Evolutionary conservation across 176 grass and related monocot species (phyloP).

Genomic region (Aechmea fasciata): DNA sequence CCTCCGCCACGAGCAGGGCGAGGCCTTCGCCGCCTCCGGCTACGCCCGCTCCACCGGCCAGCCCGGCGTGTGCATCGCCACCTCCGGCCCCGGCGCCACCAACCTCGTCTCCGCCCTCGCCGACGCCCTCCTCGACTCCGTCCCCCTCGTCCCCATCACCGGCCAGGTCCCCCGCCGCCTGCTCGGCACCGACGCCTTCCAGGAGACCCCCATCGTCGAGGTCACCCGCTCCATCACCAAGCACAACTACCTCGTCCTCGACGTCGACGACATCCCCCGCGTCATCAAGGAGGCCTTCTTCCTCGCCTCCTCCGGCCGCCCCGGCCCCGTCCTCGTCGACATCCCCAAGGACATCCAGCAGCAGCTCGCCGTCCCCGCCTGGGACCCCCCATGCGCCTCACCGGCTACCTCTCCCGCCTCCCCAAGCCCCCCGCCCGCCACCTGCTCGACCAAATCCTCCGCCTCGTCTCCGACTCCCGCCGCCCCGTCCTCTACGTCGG

Average conservation of each 20-base stretch:
- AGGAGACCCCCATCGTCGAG: constrained; percentile 97
- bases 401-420: constrained; percentile 67
- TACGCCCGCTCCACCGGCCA: constrained; percentile 72
- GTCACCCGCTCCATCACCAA: constrained; percentile 99
- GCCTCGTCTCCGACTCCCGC: constrained; percentile 56
- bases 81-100: constrained; percentile 86
- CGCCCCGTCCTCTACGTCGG: constrained; percentile 85
- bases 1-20: constrained; percentile 89
- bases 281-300: constrained; percentile 87
- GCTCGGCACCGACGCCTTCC: constrained; percentile 97
- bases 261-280: constrained; percentile 78
- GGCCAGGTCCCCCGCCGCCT: constrained; percentile 95
- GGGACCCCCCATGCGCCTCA: constrained; percentile 59
- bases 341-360: constrained; percentile 96
- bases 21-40: constrained; percentile 79
- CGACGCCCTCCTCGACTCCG: constrained; percentile 89
- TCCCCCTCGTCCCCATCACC: constrained; percentile 87
- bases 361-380: constrained; percentile 62
- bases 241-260: constrained; percentile 83
- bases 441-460: constrained; percentile 73
- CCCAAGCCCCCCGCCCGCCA: constrained; percentile 50
- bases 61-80: constrained; percentile 84
- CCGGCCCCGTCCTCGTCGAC: constrained; percentile 77
- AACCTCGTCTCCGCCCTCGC: constrained; percentile 95
- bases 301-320: constrained; percentile 59